Base-by-base conservation (phyloP, 2,329 filamentous ascomycete species). In the Rutstroemia sp. region DNA sequence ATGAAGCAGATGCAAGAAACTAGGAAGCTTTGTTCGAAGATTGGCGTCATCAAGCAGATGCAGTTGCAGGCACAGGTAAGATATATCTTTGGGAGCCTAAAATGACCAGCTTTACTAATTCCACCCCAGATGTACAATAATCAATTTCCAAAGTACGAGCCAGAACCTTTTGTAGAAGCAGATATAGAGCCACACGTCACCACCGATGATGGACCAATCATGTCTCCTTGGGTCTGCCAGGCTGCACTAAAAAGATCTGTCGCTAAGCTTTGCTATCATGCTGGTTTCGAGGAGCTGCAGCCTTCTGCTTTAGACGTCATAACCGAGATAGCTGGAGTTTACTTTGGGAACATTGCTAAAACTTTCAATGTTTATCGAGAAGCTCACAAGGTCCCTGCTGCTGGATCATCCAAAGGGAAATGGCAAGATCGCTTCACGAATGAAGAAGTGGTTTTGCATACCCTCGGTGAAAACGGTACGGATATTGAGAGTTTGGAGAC, bases 21-120 rank as follows among this genome's bases (percentile, higher is more conserved):
- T 0, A 82, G 94, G 64, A 97, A 96, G 69, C 81, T 99, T 30
- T 95, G 91, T 66, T 91, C 91, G 10, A 99, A 97, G 73, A 96
- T 99, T 69, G 87, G 89, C 49, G 90, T 99, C 60, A 94, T 99
- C 70, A 99, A 97, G 75, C 94, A 99, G 74, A 99, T 99, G 94
- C 94, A 99, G 73, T 83, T 97, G 54, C 94, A 99, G 71, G 89
- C 91, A 51, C 94, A 96, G 81, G 89, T 90, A 81, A 69, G 76
- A 67, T 50, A 34, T 38, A 4, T n/a, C n/a, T n/a, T 10, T 48
- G 46, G 19, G 12, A 17, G 42, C 48, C 5, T 50, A 14, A 52
- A 46, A 42, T 61, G 64, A 54, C 64, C 16, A 50, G 48, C n/a
- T 14, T 55, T 19, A 25, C 53, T 55, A 25, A 55, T 51, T 44